These are phyloP conservation scores for Magnusiomyces suaveolens DNA, from an alignment of 1,139 yeast species.

Conservation along the genomic window DNA sequence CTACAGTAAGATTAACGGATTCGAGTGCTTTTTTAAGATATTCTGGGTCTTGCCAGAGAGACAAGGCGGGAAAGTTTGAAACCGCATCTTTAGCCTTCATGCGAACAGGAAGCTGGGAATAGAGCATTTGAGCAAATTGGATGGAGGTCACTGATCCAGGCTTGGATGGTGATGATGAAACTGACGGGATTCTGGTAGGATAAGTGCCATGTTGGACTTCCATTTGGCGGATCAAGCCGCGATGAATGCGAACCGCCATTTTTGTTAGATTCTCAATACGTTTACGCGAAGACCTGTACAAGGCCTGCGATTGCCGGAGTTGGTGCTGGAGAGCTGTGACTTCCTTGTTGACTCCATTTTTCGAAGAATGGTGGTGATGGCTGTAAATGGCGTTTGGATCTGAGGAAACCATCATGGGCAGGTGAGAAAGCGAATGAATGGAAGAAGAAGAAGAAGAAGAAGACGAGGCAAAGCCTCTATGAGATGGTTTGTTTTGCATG, in stretches of 20 bases:
- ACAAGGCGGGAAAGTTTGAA: slow-evolving; percentile 8
- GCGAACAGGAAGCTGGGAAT: slow-evolving; percentile 21
- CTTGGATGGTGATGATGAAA: not conserved
- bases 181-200: slow-evolving; percentile 16
- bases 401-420: too few species aligned
- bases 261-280: not conserved
- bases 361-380: not conserved
- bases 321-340: not conserved
- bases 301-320: slow-evolving; percentile 2
- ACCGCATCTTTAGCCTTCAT: slow-evolving; percentile 9
- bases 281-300: not conserved
- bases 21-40: slow-evolving; percentile 18
- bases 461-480: too few species aligned
- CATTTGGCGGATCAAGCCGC: slow-evolving; percentile 23
- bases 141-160: slow-evolving; percentile 5
- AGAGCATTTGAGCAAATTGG: slow-evolving; percentile 18
- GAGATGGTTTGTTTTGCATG: too few species aligned
- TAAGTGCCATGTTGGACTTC: slow-evolving; percentile 23
- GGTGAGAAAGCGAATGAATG: not conserved
- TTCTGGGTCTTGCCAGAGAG: slow-evolving; percentile 16
- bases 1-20: slow-evolving; percentile 23
- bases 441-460: slow-evolving; percentile 1
- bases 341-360: not conserved
- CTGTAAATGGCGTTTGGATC: too few species aligned
- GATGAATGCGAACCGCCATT: slow-evolving; percentile 6